Percentiles rank a stretch among this genome's conserved stretches.
Evolutionary conservation across 139 green algal genomes (phyloP).

Genomic region (Pseudopediastrum boryanum): DNA sequence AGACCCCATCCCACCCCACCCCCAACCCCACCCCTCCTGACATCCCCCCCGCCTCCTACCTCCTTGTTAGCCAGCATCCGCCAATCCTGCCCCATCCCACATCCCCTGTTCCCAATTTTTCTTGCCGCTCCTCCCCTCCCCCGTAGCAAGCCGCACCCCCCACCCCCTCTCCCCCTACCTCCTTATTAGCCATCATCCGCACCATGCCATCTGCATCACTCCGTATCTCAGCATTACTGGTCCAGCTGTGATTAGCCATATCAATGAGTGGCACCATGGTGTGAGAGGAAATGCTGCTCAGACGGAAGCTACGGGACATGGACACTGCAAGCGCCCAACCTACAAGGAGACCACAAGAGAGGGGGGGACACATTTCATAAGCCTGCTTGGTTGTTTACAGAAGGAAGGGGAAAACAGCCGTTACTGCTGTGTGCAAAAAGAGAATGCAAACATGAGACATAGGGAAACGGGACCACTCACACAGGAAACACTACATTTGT

Average conservation of each 20-base stretch:
- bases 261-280: slow-evolving; percentile 44
- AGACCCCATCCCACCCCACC: background rate
- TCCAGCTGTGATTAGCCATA: slow-evolving; percentile 45
- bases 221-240: slow-evolving; percentile 43
- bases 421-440: background rate
- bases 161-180: background rate
- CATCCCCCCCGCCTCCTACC: too few species aligned
- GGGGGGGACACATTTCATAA: background rate
- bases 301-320: slow-evolving; percentile 52
- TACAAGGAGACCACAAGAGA: background rate
- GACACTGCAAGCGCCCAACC: slow-evolving; percentile 48
- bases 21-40: background rate
- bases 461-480: background rate
- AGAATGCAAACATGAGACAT: background rate
- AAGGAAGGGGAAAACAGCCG: background rate
- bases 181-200: slow-evolving; percentile 40
- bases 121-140: background rate
- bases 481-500: background rate
- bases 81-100: too few species aligned
- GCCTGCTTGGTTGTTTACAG: background rate
- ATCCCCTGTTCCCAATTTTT: too few species aligned
- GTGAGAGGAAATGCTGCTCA: slow-evolving; percentile 23
- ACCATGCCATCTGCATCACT: slow-evolving; percentile 23
- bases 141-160: background rate
- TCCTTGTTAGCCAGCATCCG: too few species aligned